Conservation (phyloP, 148 eudicot genomes). For the Vaccinium vitisidaea region DNA sequence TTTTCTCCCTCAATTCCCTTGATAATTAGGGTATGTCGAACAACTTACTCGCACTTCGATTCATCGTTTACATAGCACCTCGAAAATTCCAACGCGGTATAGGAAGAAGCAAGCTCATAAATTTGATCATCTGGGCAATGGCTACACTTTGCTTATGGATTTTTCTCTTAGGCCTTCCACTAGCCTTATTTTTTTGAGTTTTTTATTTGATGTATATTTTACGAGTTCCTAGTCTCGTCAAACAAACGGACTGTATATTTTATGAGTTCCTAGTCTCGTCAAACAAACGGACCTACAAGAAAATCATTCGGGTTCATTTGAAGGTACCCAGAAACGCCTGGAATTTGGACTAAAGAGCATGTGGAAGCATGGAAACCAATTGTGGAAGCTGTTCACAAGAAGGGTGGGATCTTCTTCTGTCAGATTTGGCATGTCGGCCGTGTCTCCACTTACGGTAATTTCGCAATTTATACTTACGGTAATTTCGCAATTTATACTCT, state of each 20-base stretch:
- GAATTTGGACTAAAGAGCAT: constrained; percentile 44
- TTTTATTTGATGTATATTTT: no score
- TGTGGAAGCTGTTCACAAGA: constrained; percentile 37
- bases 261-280: no score
- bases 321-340: constrained; percentile 32
- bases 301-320: neutral
- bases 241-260: neutral
- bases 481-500: no score
- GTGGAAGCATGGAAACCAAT: constrained; percentile 48
- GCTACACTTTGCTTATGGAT: no score
- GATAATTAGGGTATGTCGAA: no score
- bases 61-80: no score
- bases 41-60: no score
- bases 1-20: neutral
- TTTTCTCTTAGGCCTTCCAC: no score
- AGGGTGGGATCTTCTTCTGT: constrained; percentile 37
- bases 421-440: constrained; percentile 4
- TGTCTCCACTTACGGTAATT: constrained; percentile 29
- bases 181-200: no score
- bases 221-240: no score
- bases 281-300: neutral
- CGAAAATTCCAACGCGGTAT: neutral
- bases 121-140: no score
- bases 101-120: no score
- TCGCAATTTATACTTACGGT: neutral